These are phyloP conservation scores for Podospora pseudocomata DNA, from an alignment of 495 filamentous ascomycete genomes.

Conservation along the genomic window DNA sequence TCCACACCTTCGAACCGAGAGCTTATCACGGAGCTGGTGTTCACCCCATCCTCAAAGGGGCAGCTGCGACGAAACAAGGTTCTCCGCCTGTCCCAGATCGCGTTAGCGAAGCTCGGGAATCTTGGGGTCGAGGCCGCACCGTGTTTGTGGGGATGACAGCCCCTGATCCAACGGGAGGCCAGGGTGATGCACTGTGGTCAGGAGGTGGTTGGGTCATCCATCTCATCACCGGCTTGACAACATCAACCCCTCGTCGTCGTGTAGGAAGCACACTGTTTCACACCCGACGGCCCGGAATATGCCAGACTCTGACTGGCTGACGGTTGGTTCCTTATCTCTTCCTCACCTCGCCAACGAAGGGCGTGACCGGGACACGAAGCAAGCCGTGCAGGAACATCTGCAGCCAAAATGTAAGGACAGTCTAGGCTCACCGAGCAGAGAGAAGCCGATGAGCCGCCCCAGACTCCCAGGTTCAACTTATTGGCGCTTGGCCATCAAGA, in stretches of 20 bases:
- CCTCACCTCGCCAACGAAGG: background rate
- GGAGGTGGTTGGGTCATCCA: background rate
- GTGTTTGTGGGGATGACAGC: conserved; percentile 2
- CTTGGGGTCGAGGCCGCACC: conserved; percentile 2
- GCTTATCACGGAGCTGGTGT: background rate
- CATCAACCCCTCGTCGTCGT: background rate
- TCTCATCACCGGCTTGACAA: background rate
- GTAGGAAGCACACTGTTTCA: background rate
- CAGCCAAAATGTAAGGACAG: background rate
- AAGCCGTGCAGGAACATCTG: background rate
- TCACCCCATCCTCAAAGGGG: background rate
- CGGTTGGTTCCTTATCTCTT: background rate
- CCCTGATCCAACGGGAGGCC: background rate
- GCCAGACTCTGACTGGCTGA: background rate
- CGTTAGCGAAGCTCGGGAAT: conserved; percentile 13
- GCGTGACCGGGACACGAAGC: background rate
- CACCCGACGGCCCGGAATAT: background rate
- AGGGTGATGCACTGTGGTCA: background rate
- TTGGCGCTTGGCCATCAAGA: conserved; percentile 9
- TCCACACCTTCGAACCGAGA: background rate
- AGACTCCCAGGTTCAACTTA: background rate
- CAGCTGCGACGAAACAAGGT: background rate
- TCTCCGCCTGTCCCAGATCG: conserved; percentile 5
- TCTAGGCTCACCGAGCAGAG: background rate
- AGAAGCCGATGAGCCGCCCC: conserved; percentile 8